phyloP scores from a whole-genome alignment of 306 rosid genomes.

The Prunus mume region DNA sequence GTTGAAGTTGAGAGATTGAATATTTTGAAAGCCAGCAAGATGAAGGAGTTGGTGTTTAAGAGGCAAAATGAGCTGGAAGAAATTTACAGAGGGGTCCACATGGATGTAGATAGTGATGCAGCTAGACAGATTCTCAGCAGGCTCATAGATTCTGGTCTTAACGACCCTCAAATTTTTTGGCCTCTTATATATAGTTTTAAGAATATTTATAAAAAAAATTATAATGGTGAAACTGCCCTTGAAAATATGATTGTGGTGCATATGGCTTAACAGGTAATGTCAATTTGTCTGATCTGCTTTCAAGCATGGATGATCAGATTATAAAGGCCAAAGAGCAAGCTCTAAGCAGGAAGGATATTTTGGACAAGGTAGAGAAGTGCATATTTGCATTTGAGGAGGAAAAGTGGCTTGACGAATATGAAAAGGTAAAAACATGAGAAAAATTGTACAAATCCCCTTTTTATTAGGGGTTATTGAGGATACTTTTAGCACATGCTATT shows the following conservation, averaged over 20 bases:
- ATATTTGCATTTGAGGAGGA: conserved; percentile 83
- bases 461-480: neutral
- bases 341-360: conserved; percentile 79
- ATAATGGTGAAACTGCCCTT: neutral
- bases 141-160: conserved; percentile 75
- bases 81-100: conserved; percentile 75
- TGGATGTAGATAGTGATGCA: conserved; percentile 70
- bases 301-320: conserved; percentile 84
- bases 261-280: conserved; percentile 48
- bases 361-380: conserved; percentile 91
- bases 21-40: conserved; percentile 74
- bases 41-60: conserved; percentile 77
- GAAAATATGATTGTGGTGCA: neutral
- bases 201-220: neutral
- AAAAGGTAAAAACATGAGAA: conserved; percentile 56
- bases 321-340: conserved; percentile 80
- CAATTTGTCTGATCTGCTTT: conserved; percentile 66
- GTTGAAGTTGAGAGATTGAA: conserved; percentile 68
- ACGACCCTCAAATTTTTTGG: neutral
- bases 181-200: neutral
- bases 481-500: neutral
- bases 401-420: conserved; percentile 93
- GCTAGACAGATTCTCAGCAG: conserved; percentile 57
- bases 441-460: too few relatives aligned
- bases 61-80: conserved; percentile 85